phyloP scores from a whole-genome alignment of 139 green algal species.

The Parachlorella kessleri region DNA sequence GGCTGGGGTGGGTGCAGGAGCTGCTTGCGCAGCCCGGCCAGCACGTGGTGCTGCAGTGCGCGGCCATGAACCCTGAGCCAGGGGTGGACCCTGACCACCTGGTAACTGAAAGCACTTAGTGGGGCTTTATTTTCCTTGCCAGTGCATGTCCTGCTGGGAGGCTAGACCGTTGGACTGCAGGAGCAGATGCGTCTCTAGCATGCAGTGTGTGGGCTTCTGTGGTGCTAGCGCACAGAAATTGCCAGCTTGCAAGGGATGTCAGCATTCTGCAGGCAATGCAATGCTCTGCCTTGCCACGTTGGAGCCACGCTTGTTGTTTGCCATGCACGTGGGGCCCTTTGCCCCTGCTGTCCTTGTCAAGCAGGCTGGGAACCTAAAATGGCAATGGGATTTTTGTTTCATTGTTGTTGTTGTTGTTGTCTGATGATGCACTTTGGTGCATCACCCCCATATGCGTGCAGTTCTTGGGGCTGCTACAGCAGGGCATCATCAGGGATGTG shows the following conservation, averaged over 20 bases:
- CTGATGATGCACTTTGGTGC: too few species aligned
- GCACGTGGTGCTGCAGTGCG: background rate
- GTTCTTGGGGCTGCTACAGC: constrained; percentile 3
- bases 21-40: background rate
- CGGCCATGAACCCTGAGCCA: background rate
- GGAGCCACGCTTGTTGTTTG: background rate
- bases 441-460: background rate
- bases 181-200: background rate
- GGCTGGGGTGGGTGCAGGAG: constrained; percentile 7
- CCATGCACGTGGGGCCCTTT: background rate
- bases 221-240: background rate
- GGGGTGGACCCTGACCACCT: background rate
- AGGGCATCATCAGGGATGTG: constrained; percentile 27
- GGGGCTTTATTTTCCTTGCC: background rate
- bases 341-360: too few species aligned
- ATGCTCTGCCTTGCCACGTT: background rate
- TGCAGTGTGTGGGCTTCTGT: background rate
- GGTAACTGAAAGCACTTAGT: background rate
- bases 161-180: background rate
- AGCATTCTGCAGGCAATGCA: background rate
- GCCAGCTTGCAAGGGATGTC: background rate
- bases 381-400: too few species aligned
- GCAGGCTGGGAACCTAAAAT: too few species aligned
- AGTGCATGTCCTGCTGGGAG: background rate
- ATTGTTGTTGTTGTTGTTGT: too few species aligned